Evolutionary conservation across 31 red algal species (phyloP).

Genomic region (Odonthalia washingtoniensis): DNA sequence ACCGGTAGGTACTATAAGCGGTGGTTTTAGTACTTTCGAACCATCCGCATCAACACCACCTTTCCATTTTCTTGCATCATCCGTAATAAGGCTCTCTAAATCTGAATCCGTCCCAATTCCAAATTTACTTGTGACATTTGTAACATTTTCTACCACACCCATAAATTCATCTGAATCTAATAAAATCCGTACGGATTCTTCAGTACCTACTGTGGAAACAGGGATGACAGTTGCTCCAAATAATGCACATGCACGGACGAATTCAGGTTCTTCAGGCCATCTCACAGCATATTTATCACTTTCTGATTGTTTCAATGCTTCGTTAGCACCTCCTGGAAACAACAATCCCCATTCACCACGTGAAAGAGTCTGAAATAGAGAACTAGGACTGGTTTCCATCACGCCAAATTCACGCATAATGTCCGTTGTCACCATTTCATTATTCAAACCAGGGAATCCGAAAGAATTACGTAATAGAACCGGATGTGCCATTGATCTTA

Average conservation of each 20-base stretch:
- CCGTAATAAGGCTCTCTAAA: conserved; percentile 1
- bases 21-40: conserved; percentile 31
- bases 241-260: conserved; percentile 81
- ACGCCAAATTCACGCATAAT: conserved; percentile 72
- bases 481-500: conserved; percentile 87
- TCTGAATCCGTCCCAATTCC: conserved; percentile 47
- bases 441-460: background rate
- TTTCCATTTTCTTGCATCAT: conserved; percentile 45
- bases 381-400: conserved; percentile 52
- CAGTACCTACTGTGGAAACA: conserved; percentile 79
- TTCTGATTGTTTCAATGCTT: conserved; percentile 77
- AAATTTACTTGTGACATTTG: background rate
- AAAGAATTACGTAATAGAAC: conserved; percentile 33
- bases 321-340: conserved; percentile 94
- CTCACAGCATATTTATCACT: conserved; percentile 71
- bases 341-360: conserved; percentile 72
- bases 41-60: background rate
- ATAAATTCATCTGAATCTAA: conserved; percentile 58
- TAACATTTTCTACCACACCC: background rate
- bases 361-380: conserved; percentile 63
- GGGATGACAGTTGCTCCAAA: conserved; percentile 88
- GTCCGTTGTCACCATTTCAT: background rate
- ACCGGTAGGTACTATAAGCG: conserved; percentile 28
- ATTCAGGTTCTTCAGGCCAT: conserved; percentile 85
- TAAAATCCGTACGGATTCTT: conserved; percentile 76